phyloP scores from a whole-genome alignment of 2,329 filamentous ascomycete species.

The Clarireedia paspali region DNA sequence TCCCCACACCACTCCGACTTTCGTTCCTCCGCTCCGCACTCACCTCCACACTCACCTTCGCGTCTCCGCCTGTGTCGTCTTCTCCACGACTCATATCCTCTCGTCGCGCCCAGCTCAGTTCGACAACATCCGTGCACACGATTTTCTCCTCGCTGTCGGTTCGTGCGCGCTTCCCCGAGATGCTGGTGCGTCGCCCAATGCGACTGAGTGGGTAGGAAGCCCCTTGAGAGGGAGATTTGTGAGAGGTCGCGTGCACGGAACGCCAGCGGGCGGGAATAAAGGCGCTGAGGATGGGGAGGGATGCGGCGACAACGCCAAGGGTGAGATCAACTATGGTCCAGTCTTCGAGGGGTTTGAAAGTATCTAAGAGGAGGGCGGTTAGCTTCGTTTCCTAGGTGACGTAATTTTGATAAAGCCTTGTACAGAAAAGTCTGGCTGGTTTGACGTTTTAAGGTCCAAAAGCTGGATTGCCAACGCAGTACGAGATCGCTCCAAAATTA shows the following conservation, averaged over 20 bases:
- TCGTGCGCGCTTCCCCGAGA: neutral
- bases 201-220: neutral
- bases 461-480: too few relatives aligned
- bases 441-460: too few relatives aligned
- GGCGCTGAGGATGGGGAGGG: conserved; percentile 30
- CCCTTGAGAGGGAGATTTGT: neutral
- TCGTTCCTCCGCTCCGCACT: too few relatives aligned
- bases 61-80: neutral
- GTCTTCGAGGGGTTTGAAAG: conserved; percentile 24
- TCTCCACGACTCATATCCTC: neutral
- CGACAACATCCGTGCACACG: conserved; percentile 15
- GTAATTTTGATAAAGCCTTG: too few relatives aligned
- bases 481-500: too few relatives aligned
- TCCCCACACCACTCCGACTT: neutral
- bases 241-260: neutral
- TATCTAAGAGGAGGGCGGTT: neutral
- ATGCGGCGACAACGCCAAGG: conserved; percentile 29
- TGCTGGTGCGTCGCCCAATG: neutral
- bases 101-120: conserved; percentile 12
- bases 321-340: conserved; percentile 30
- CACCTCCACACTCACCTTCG: neutral
- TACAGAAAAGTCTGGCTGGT: too few relatives aligned
- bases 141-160: conserved; percentile 16
- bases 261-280: conserved; percentile 13
- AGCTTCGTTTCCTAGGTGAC: neutral